Base-by-base conservation (phyloP, 495 filamentous ascomycete genomes). In the Baudoinia panamericana region DNA sequence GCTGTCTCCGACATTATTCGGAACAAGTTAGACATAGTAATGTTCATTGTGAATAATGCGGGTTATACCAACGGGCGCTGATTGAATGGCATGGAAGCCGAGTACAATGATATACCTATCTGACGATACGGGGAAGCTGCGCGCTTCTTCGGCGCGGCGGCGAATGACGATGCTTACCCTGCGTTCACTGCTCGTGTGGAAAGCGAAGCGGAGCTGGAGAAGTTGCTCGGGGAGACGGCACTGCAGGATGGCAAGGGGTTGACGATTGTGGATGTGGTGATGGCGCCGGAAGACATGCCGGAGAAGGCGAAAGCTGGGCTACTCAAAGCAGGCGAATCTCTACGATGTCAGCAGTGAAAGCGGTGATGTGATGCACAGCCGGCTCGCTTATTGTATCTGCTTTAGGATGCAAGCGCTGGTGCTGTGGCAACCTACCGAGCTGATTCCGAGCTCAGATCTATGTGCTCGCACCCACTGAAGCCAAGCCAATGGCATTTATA, bases 1-100 rank as follows among this genome's bases (percentile, higher is more conserved):
- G 84, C 93, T 57, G 53, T 95, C 34, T 81, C 78, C 56, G 90
- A 85, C 15, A 90, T 93, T 70, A 69, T 95, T 38, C 70, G 76
- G 11, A 77, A 84, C 39, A 66, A 72, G 13, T 60, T 95, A 27
- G 78, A 80, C 38, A 74, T 85, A 11, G 92, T 87, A 51, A 73
- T 95, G 8, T 45, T 57, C 26, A 23, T 48, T 9, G 46, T 36
- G 11, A 45, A 46, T 15, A 43, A 53, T 36, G 21, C 22, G 9
- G 33, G 46, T 6, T 46, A 45, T 27, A 83, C 79, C 24, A 84
- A 80, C 32, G 56, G 56, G 36, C 21, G 56, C n/a, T 45, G 33
- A 12, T 45, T 58, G 13, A 52, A 58, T 54, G 73, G 83, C 31
- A 79, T 84, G 75, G 63, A 84, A 16, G 82, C 65, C 15, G 52